Base-by-base conservation (phyloP, 1,284 basidiomycete genomes). In the Inonotus hispidus region DNA sequence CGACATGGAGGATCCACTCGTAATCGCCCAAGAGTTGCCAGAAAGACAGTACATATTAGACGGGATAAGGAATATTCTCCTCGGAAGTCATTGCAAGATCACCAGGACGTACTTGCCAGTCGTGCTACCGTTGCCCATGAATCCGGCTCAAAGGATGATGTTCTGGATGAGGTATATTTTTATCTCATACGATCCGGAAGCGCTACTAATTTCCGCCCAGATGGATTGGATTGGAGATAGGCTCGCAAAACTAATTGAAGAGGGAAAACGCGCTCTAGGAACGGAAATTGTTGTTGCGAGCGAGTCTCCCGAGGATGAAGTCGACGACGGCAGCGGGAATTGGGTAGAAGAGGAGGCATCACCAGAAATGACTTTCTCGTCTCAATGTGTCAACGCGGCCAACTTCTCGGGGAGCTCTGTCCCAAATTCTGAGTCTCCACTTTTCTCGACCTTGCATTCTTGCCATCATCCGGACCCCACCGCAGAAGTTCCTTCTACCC, bases 171-270 rank as follows among this genome's bases (percentile, higher is more conserved):
- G 74, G 81, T 82, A 61, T 72, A 63, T 43, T 59, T 32, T 59
- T 11, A 50, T 61, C 55, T 35, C 32, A n/a, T 57, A 23, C 11
- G n/a, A 45, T 37, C 25, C 6, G 25, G 27, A 29, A 25, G 13
- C n/a, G 16, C 38, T 16, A 35, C 25, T 54, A 19, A 56, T 19
- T n/a, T 52, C 21, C 38, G 16, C 58, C 1, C 65, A 89, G 77
- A 89, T 91, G 84, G 85, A 88, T 64, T 88, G 85, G 85, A 86
- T 91, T 62, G 83, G 85, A 8, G 84, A 80, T 64, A 80, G 81
- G 66, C 78, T 91, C 35, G 71, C 80, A n/a, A 73, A 72, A 62
- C 79, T 91, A 47, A 90, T 91, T 64, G 81, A 83, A 67, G 83
- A 90, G 66, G 89, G 89, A 14, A 83, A 87, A 68, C 82, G 80